Conservation (phyloP, 2,329 filamentous ascomycete species). For the Penicillium vulpinum region DNA sequence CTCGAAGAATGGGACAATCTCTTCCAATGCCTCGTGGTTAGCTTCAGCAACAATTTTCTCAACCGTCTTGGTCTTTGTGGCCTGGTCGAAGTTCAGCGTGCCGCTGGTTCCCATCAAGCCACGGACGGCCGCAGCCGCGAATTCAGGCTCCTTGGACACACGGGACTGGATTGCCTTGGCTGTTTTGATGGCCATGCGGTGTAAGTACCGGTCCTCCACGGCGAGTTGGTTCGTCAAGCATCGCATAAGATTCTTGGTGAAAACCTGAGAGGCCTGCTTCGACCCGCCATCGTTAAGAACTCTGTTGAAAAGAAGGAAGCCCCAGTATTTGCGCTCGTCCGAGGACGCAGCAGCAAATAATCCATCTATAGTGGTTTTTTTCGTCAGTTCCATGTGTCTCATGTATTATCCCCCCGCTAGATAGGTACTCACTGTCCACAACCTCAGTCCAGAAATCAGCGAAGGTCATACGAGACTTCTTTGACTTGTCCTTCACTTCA, state of each 20-base stretch:
- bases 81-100: conserved; percentile 77
- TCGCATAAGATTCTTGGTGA: conserved; percentile 79
- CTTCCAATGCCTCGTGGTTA: conserved; percentile 50
- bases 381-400: conserved; percentile 21
- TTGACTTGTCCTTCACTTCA: conserved; percentile 30
- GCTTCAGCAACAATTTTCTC: conserved; percentile 69
- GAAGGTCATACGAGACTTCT: conserved; percentile 53
- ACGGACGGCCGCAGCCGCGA: conserved; percentile 62
- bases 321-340: conserved; percentile 86
- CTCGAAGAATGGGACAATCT: conserved; percentile 57
- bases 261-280: conserved; percentile 60
- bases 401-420: conserved; percentile 14
- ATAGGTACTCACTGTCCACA: conserved; percentile 69
- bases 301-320: conserved; percentile 82
- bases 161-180: conserved; percentile 69
- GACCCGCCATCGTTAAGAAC: conserved; percentile 60
- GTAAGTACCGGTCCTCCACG: conserved; percentile 73
- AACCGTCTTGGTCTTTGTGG: conserved; percentile 81
- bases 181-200: conserved; percentile 74
- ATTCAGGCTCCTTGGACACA: conserved; percentile 60
- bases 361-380: conserved; percentile 59
- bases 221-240: conserved; percentile 81
- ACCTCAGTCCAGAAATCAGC: conserved; percentile 80
- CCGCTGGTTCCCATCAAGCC: conserved; percentile 70
- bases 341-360: conserved; percentile 81